A percentile compares a stretch with the other conserved stretches of the same genome.
phyloP scores from a whole-genome alignment of 352 stramenopile genomes.

The Pythium oligandrum region DNA sequence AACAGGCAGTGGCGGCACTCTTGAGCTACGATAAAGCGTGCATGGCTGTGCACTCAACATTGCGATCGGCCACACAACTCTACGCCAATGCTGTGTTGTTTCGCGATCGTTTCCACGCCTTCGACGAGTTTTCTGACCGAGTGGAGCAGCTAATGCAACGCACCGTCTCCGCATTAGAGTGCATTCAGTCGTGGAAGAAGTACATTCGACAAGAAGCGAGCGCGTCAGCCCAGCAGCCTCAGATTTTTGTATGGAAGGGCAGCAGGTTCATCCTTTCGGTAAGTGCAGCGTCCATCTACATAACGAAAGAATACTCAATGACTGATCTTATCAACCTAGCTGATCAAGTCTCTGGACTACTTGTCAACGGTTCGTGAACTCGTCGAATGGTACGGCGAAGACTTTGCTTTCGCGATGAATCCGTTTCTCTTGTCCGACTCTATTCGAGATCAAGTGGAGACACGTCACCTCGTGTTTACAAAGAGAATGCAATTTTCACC shows the following conservation, averaged over 20 bases:
- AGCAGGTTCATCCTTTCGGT: conserved; percentile 39
- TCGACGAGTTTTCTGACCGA: conserved; percentile 35
- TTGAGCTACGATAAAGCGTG: conserved; percentile 40
- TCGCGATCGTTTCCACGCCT: conserved; percentile 56
- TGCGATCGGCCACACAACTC: background rate
- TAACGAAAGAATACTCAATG: too few species aligned
- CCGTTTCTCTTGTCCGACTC: conserved; percentile 56
- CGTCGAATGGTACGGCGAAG: conserved; percentile 68
- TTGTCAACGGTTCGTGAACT: conserved; percentile 27
- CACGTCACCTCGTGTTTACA: conserved; percentile 23
- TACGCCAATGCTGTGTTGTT: conserved; percentile 44
- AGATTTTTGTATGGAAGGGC: conserved; percentile 53
- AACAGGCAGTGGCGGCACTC: conserved; percentile 18
- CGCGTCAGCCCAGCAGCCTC: background rate
- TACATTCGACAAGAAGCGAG: background rate
- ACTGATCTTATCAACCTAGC: conserved; percentile 12
- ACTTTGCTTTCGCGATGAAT: conserved; percentile 63
- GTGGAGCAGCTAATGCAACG: conserved; percentile 26
- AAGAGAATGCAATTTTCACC: background rate
- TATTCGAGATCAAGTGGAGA: conserved; percentile 39
- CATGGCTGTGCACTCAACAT: conserved; percentile 4
- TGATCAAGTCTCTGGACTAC: conserved; percentile 50
- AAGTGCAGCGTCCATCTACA: background rate
- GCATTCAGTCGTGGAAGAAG: conserved; percentile 35
- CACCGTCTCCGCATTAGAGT: conserved; percentile 31